Conservation (phyloP, 176 grass and related monocot genomes). For the Poa pratensis region DNA sequence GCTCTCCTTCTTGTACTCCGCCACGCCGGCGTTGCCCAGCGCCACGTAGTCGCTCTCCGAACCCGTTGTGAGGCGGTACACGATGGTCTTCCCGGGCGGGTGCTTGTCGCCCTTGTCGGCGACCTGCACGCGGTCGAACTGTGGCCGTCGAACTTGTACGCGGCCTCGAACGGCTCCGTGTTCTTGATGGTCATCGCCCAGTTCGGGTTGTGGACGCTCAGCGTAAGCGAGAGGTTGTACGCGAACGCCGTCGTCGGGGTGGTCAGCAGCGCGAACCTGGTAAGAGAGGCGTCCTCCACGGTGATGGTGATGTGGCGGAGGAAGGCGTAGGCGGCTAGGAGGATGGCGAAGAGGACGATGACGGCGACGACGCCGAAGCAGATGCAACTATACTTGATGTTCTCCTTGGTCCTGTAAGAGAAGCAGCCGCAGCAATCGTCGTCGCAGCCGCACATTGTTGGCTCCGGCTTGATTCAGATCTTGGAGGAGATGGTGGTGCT, state of each 20-base stretch:
- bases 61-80: constrained; percentile 12
- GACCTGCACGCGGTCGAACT: constrained; percentile 48
- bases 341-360: not conserved
- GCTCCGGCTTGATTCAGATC: not conserved
- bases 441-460: constrained; percentile 1
- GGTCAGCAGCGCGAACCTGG: constrained; percentile 33
- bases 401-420: not conserved
- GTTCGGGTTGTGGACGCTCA: constrained; percentile 47
- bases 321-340: constrained; percentile 17
- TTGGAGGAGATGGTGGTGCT: not conserved
- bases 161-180: constrained; percentile 33
- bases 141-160: constrained; percentile 51
- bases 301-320: constrained; percentile 14
- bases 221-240: constrained; percentile 48
- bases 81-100: constrained; percentile 18
- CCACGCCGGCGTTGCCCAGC: constrained; percentile 39
- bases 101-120: constrained; percentile 29
- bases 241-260: constrained; percentile 15
- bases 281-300: constrained; percentile 40
- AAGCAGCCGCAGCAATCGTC: not conserved
- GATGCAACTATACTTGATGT: constrained; percentile 1
- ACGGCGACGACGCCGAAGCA: not conserved
- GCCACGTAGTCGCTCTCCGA: not conserved
- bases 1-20: constrained; percentile 46
- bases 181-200: constrained; percentile 52